Evolutionary conservation across 1,284 basidiomycete species (phyloP).

Genomic region (Schizophyllum commune): DNA sequence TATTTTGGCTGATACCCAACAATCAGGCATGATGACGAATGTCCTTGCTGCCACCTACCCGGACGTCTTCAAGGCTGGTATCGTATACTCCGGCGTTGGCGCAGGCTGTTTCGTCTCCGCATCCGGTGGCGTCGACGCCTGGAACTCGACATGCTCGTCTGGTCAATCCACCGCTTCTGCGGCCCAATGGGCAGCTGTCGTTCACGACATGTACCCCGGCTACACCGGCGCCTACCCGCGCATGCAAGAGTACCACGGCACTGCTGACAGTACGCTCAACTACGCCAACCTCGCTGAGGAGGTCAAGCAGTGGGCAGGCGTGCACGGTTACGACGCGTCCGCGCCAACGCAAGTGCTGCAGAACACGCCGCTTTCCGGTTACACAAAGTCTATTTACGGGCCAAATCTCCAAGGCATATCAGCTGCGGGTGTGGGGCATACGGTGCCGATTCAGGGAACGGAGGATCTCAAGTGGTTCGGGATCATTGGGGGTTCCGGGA

Average conservation of each 20-base stretch:
- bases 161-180: constrained; percentile 22
- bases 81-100: constrained; percentile 44
- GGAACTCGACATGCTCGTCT: constrained; percentile 40
- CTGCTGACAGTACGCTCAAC: constrained; percentile 43
- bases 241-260: constrained; percentile 50
- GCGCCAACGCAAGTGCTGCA: constrained; percentile 27
- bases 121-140: constrained; percentile 29
- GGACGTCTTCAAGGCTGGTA: constrained; percentile 42
- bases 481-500: constrained; percentile 5
- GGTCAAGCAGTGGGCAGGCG: constrained; percentile 41
- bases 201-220: constrained; percentile 38
- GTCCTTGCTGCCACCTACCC: constrained; percentile 43
- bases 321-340: constrained; percentile 34
- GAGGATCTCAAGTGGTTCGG: constrained; percentile 34
- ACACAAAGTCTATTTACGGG: constrained; percentile 36
- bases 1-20: neutral
- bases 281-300: constrained; percentile 44
- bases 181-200: constrained; percentile 32
- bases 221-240: constrained; percentile 44
- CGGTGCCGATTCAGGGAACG: constrained; percentile 31
- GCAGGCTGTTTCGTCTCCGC: constrained; percentile 40
- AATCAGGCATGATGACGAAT: constrained; percentile 50
- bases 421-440: constrained; percentile 37
- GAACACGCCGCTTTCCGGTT: constrained; percentile 31
- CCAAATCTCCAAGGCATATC: constrained; percentile 38